A percentile compares a stretch with the other conserved stretches of the same genome.
phyloP scores from a whole-genome alignment of 2,329 filamentous ascomycete species.

The Zymoseptoria tritici region DNA sequence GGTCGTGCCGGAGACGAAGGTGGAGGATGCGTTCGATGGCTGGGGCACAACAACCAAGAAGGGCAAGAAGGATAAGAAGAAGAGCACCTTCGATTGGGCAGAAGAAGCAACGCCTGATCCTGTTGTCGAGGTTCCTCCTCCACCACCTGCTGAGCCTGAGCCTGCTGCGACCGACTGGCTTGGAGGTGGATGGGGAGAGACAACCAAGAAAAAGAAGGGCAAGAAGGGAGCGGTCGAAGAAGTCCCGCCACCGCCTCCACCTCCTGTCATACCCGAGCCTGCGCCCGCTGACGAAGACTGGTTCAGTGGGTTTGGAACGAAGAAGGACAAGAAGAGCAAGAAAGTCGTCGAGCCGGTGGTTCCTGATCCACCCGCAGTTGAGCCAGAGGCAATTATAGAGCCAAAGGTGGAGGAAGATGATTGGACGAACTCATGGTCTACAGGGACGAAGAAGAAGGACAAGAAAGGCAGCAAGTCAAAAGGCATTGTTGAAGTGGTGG shows the following conservation, averaged over 20 bases:
- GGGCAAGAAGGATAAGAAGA: slow-evolving; percentile 37
- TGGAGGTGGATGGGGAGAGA: slow-evolving; percentile 22
- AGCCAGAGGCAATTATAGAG: slow-evolving; percentile 44
- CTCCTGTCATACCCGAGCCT: slow-evolving; percentile 18
- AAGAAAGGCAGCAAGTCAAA: slow-evolving; percentile 38
- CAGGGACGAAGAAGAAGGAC: slow-evolving; percentile 50
- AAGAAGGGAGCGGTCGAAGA: slow-evolving; percentile 24
- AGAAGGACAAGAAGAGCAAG: slow-evolving; percentile 44
- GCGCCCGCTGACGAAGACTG: slow-evolving; percentile 40
- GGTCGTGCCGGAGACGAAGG: slow-evolving; percentile 13
- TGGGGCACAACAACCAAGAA: slow-evolving; percentile 23
- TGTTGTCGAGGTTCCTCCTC: slow-evolving; percentile 14
- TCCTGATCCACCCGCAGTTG: slow-evolving; percentile 21
- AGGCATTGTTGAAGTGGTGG: slow-evolving; percentile 33
- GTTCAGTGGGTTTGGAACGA: slow-evolving; percentile 47
- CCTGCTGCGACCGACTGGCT: slow-evolving; percentile 28
- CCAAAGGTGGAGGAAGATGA: slow-evolving; percentile 45
- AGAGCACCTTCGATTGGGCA: slow-evolving; percentile 28
- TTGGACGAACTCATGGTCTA: slow-evolving; percentile 48
- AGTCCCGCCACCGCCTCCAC: slow-evolving; percentile 17
- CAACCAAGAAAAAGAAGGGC: slow-evolving; percentile 23
- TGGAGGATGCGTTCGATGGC: slow-evolving; percentile 14
- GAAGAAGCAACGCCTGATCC: slow-evolving; percentile 20
- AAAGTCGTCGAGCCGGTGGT: slow-evolving; percentile 10
- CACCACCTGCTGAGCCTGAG: slow-evolving; percentile 29